phyloP scores from a whole-genome alignment of 2,329 filamentous ascomycete species.

The Apiospora koreana region DNA sequence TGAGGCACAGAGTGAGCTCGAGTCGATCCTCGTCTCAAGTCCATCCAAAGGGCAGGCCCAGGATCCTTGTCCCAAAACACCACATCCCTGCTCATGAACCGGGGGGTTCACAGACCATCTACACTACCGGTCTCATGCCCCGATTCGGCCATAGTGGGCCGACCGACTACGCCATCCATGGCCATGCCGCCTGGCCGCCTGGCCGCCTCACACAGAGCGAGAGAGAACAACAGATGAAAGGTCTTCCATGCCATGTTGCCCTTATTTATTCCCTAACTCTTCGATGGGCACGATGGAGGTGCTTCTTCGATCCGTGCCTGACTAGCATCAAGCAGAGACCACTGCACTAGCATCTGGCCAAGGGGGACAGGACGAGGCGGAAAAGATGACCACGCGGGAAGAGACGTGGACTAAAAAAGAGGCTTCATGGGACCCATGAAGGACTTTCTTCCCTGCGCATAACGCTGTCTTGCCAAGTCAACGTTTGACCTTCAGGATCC shows the following conservation, averaged over 20 bases:
- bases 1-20: constrained; percentile 34
- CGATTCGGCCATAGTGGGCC: constrained; percentile 33
- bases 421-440: constrained; percentile 6
- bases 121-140: constrained; percentile 32
- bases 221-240: constrained; percentile 19
- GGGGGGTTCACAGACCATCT: constrained; percentile 30
- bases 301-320: neutral
- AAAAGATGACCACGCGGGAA: neutral
- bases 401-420: neutral
- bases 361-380: neutral
- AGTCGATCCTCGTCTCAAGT: constrained; percentile 48
- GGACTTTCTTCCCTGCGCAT: neutral
- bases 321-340: neutral
- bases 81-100: constrained; percentile 21
- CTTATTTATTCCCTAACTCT: neutral
- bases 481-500: constrained; percentile 8
- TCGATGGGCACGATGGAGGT: neutral
- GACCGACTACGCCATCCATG: constrained; percentile 25
- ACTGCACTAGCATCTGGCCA: neutral
- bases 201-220: neutral
- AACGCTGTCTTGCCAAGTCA: constrained; percentile 8
- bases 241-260: neutral
- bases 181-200: neutral
- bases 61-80: constrained; percentile 36
- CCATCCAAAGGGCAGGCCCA: constrained; percentile 30